Evolutionary conservation across 805 yeast genomes (phyloP), one percentile per base, ranked within the genome.

Genomic region (Saccharomycopsis synnaedendra): DNA sequence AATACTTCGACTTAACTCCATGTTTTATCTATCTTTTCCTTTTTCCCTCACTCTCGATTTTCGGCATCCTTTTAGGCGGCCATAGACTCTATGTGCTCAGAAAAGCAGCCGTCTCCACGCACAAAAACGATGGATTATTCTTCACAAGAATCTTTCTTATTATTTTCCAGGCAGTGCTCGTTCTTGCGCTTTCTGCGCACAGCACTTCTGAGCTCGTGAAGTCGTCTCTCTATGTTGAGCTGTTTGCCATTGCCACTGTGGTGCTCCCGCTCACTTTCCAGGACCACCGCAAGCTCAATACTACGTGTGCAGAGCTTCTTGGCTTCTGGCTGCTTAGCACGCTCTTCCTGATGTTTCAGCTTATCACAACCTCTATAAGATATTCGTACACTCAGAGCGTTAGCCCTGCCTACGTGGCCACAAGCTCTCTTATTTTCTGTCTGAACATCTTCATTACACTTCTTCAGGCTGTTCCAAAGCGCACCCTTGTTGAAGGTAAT

Each of bases 261-360:
- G 83, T 78, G 0, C 60, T 74, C 11, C 63, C 66, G 3, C 63
- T 87, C 35, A 82, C 86, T 49, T 83, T 78, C 63, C 60, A 83
- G 50, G 97, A 90, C 60, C 82, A 78, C 57, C 75, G 72, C 62
- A 78, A 84, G 60, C 60, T 79, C 7, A 70, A 65, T 40, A 74
- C 85, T 28, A 78, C 96, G 1, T 76, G 73, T 55, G 82, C 90
- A 1, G 68, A 76, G 0, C 64, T 88, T 42, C 71, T 90, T 38
- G 70, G 82, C 53, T 90, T 76, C 64, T 90, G 96, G 96, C 65
- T 83, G 42, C 68, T 79, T 49, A 68, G 73, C 39, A 56, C 73
- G 0, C 46, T 81, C 4, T 66, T 77, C 35, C 74, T 75, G 28
- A 48, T 66, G 7, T 64, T 75, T 37, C 74, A 75, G 53, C 56